phyloP scores from a whole-genome alignment of 2,329 filamentous ascomycete species.

The Cordyceps sp. region DNA sequence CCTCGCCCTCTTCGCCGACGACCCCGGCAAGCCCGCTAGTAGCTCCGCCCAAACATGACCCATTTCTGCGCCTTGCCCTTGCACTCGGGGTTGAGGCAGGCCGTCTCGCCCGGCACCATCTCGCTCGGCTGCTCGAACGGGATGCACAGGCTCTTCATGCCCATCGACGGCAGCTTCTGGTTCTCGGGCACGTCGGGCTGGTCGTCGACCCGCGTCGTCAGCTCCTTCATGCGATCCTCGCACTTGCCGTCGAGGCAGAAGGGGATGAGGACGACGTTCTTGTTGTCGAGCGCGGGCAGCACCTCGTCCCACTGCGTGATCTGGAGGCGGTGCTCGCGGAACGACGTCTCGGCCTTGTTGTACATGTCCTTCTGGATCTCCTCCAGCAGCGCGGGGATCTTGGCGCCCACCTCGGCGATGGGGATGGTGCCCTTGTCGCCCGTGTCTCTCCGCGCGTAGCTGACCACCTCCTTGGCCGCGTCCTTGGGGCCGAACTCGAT shows the following conservation, averaged over 20 bases:
- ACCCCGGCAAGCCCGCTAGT: constrained; percentile 18
- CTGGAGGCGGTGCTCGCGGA: constrained; percentile 63
- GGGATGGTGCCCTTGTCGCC: constrained; percentile 68
- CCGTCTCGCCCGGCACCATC: constrained; percentile 62
- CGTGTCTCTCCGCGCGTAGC: constrained; percentile 74
- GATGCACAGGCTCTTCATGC: constrained; percentile 57
- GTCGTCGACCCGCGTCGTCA: constrained; percentile 61
- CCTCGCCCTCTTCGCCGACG: neutral
- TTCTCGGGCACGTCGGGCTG: constrained; percentile 34
- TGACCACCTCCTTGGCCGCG: constrained; percentile 68
- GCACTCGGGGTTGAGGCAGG: constrained; percentile 86
- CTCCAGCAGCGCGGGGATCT: constrained; percentile 69
- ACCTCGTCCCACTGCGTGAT: constrained; percentile 85
- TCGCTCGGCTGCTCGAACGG: constrained; percentile 64
- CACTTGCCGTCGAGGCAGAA: constrained; percentile 71
- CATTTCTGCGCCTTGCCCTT: constrained; percentile 60
- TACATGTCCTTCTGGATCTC: constrained; percentile 77
- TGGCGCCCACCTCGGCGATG: constrained; percentile 54
- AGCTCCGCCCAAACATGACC: constrained; percentile 80
- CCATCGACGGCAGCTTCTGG: constrained; percentile 40
- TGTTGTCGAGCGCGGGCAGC: constrained; percentile 72
- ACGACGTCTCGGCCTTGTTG: constrained; percentile 58
- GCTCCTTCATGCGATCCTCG: constrained; percentile 88
- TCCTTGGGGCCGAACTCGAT: constrained; percentile 96
- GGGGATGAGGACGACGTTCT: constrained; percentile 86